A percentile compares a stretch with the other conserved stretches of the same genome.
Evolutionary conservation across 2,329 filamentous ascomycete genomes (phyloP).

Genomic region (Tolypocladium tundrense): DNA sequence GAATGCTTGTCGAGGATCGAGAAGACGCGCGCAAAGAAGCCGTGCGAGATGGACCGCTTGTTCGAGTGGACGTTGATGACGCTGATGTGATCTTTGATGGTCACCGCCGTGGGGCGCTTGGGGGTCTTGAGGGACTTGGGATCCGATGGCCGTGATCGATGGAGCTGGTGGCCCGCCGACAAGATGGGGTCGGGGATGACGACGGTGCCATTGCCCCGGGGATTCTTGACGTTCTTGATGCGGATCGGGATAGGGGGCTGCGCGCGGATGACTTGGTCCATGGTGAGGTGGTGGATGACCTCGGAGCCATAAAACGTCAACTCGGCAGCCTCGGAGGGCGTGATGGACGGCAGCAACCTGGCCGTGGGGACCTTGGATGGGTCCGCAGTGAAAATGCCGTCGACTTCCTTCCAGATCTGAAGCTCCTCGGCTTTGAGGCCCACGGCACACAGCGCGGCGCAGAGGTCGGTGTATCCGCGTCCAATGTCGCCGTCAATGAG

Average conservation of each 20-base stretch:
- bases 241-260: conserved; percentile 69
- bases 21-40: conserved; percentile 92
- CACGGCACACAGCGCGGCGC: conserved; percentile 83
- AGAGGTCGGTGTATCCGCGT: conserved; percentile 92
- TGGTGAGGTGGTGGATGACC: conserved; percentile 96
- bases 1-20: conserved; percentile 77
- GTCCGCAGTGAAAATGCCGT: conserved; percentile 81
- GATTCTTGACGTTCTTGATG: conserved; percentile 89
- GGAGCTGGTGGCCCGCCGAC: conserved; percentile 47
- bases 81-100: conserved; percentile 93
- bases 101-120: conserved; percentile 78
- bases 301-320: conserved; percentile 91
- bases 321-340: conserved; percentile 89
- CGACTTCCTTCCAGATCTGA: conserved; percentile 98
- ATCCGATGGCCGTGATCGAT: conserved; percentile 34
- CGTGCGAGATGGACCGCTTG: conserved; percentile 89
- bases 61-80: conserved; percentile 98
- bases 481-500: conserved; percentile 83
- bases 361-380: conserved; percentile 89
- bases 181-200: conserved; percentile 65
- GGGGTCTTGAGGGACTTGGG: conserved; percentile 38
- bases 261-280: conserved; percentile 92
- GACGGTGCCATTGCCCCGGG: conserved; percentile 66
- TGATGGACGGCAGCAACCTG: conserved; percentile 78
- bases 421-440: conserved; percentile 79